phyloP scores from a whole-genome alignment of 2,329 filamentous ascomycete species.

The Sarocladiaceae sp. region DNA sequence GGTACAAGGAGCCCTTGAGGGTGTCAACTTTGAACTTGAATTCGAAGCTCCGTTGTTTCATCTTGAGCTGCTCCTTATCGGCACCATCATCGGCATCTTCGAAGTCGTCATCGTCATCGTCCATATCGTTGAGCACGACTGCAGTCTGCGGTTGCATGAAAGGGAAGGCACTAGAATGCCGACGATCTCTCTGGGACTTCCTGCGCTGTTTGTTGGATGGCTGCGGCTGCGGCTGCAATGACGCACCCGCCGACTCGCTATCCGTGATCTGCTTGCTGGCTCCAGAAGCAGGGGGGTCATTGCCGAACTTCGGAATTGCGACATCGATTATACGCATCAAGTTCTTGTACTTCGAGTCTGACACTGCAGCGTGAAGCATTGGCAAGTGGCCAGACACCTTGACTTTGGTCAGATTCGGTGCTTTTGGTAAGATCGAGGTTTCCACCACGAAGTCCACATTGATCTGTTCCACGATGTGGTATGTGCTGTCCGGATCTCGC shows the following conservation, averaged over 20 bases:
- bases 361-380: slow-evolving; percentile 83
- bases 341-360: slow-evolving; percentile 94
- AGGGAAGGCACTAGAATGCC: slow-evolving; percentile 66
- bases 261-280: not conserved
- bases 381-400: slow-evolving; percentile 88
- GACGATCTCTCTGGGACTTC: slow-evolving; percentile 40
- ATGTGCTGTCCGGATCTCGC: slow-evolving; percentile 59
- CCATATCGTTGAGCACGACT: slow-evolving; percentile 72
- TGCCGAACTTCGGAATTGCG: slow-evolving; percentile 75
- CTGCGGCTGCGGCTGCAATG: not conserved
- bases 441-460: slow-evolving; percentile 97
- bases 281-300: slow-evolving; percentile 21
- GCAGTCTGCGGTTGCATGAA: slow-evolving; percentile 67
- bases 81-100: slow-evolving; percentile 59
- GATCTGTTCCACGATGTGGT: slow-evolving; percentile 93
- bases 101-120: slow-evolving; percentile 58
- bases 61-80: slow-evolving; percentile 53
- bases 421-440: slow-evolving; percentile 93
- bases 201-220: slow-evolving; percentile 37
- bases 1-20: slow-evolving; percentile 86
- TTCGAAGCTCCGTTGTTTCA: slow-evolving; percentile 89
- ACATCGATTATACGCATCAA: slow-evolving; percentile 95
- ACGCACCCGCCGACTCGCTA: not conserved
- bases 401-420: slow-evolving; percentile 85
- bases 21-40: slow-evolving; percentile 95